phyloP scores from a whole-genome alignment of 2,329 filamentous ascomycete species.

The Alternaria angustiovoidea region DNA sequence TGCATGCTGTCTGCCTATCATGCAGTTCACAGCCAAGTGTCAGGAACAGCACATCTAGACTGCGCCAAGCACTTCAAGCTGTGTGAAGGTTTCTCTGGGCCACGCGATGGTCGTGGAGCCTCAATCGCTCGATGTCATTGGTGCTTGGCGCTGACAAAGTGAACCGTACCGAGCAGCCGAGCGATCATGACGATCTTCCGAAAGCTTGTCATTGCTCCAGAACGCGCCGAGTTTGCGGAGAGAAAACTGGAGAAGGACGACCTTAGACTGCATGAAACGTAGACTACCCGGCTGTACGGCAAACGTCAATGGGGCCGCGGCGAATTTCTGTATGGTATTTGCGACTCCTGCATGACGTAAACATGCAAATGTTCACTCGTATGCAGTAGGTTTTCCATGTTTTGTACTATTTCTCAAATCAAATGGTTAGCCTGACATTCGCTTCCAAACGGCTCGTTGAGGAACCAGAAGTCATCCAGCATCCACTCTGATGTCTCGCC shows the following conservation, averaged over 20 bases:
- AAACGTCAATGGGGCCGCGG: background rate
- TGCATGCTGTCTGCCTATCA: too few relatives aligned
- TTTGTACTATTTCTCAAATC: background rate
- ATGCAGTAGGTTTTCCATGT: background rate
- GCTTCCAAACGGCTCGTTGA: constrained; percentile 12
- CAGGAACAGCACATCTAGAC: too few relatives aligned
- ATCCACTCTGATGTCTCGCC: constrained; percentile 21
- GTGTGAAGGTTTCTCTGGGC: background rate
- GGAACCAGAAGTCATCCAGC: constrained; percentile 32
- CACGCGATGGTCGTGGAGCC: background rate
- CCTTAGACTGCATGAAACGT: background rate
- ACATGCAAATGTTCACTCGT: background rate
- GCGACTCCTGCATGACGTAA: background rate
- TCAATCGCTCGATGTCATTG: background rate
- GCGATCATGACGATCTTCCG: background rate
- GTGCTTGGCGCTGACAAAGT: background rate
- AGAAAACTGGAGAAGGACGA: background rate
- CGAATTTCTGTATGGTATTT: background rate
- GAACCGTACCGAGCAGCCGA: background rate
- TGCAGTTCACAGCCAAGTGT: too few relatives aligned
- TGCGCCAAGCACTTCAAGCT: constrained; percentile 5
- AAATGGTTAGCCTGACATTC: background rate
- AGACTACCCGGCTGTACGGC: background rate
- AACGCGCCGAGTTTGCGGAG: background rate
- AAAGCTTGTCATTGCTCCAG: constrained; percentile 1